Evolutionary conservation across 768 basidiomycete species (phyloP), one percentile per base, ranked within the genome.

Genomic region (Clavulina sp.): DNA sequence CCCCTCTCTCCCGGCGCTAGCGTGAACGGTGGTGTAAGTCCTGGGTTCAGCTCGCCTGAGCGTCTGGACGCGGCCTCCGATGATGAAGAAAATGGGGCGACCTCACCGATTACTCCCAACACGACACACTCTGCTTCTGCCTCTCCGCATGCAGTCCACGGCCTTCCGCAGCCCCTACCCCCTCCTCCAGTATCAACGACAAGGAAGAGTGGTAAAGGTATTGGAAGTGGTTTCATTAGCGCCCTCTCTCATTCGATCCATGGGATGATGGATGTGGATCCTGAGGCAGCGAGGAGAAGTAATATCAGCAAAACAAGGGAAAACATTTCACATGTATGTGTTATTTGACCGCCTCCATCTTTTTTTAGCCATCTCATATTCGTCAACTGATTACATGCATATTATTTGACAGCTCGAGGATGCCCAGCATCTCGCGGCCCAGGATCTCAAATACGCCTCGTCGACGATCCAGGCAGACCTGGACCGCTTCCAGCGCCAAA

Each of bases 221-320:
- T 57, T 33, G 64, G 66, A 1, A 85, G 85, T 73, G 91, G 87
- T 19, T 67, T 99, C 23, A 60, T 99, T 32, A 88, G 80, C 58
- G 95, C 95, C 16, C 69, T 99, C 40, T 89, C 83, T 61, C 92
- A 95, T 66, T 92, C 91, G 23, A 64, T 99, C 51, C 89, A 92
- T 58, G 92, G 93, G 3, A 92, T 97, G 80, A 96, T 99, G 81
- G 95, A 99, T 59, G 85, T 85, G 18, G 95, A 99, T 66, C 95
- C 95, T 2, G 95, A 97, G 68, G 86, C 84, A 18, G 92, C 93
- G 4, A 71, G 95, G 54, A 73, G 95, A 56, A 96, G 84, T 60
- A 77, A 81, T 49, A 97, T 99, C 57, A 83, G 83, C 55, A 96
- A 95, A 69, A 91, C 89, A 3, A 76, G 86, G 58, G 93, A 97